Evolutionary conservation across 2,329 filamentous ascomycete species (phyloP).

Genomic region (Leptographium radiaticola): DNA sequence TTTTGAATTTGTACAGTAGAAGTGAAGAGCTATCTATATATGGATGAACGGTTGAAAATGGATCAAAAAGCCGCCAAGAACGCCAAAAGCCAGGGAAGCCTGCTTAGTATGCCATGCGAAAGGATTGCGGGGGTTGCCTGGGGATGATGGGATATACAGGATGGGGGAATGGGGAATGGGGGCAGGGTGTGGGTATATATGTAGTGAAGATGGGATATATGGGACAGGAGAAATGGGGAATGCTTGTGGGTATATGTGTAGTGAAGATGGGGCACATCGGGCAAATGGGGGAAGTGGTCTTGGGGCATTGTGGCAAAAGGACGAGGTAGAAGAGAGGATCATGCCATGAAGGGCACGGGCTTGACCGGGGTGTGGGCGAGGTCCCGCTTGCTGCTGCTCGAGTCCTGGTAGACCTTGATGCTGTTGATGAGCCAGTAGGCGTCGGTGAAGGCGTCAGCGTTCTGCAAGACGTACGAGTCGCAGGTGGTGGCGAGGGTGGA

Average conservation of each 20-base stretch:
- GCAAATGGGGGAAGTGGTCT: no score
- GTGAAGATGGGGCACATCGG: no score
- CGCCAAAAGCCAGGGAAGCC: background rate
- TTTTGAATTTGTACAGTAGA: background rate
- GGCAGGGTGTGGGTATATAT: background rate
- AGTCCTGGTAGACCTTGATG: conserved; percentile 46
- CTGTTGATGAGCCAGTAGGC: conserved; percentile 69
- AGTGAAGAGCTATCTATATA: background rate
- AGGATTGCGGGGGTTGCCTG: no score
- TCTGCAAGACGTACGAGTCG: conserved; percentile 55
- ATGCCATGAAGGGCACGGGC: conserved; percentile 6
- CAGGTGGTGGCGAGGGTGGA: conserved; percentile 50
- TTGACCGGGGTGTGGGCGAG: background rate
- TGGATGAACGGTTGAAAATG: no score
- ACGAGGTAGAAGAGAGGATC: background rate
- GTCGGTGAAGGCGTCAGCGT: conserved; percentile 56
- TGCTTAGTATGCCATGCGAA: no score
- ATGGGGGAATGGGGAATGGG: no score
- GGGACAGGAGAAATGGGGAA: no score
- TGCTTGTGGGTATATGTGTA: background rate
- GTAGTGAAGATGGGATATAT: background rate
- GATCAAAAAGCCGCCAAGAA: no score
- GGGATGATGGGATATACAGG: no score
- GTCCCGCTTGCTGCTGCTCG: background rate
- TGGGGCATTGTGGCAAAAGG: background rate